Percentiles rank a stretch among this genome's conserved stretches.
Conservation (phyloP, 176 grass and related monocot genomes). For the Zoysia japonica region DNA sequence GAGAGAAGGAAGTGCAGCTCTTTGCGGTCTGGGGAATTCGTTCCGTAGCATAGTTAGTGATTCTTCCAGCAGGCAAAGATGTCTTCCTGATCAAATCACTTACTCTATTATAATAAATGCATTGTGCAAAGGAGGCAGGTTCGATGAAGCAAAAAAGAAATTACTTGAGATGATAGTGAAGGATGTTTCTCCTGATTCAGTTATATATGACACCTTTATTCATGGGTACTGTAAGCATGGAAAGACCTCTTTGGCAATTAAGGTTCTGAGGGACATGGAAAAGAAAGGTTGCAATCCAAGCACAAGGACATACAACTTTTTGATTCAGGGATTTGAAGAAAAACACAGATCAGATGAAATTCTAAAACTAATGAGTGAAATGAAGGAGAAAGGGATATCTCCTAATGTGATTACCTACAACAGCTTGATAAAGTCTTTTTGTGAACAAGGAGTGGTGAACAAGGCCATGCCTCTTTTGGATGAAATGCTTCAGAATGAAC, state of each 20-base stretch:
- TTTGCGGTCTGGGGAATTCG: slow-evolving; percentile 77
- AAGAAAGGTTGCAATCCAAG: slow-evolving; percentile 82
- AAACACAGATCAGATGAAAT: slow-evolving; percentile 78
- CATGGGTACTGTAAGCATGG: slow-evolving; percentile 75
- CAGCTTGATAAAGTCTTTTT: slow-evolving; percentile 76
- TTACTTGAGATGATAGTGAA: slow-evolving; percentile 82
- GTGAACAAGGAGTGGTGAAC: slow-evolving; percentile 56
- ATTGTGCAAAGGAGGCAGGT: slow-evolving; percentile 68
- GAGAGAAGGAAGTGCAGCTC: slow-evolving; percentile 74
- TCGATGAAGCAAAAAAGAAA: slow-evolving; percentile 85
- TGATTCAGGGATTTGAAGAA: slow-evolving; percentile 77
- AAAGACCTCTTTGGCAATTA: slow-evolving; percentile 73
- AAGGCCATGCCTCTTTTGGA: slow-evolving; percentile 74
- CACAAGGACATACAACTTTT: slow-evolving; percentile 87
- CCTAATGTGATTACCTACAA: slow-evolving; percentile 80
- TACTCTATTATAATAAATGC: slow-evolving; percentile 78
- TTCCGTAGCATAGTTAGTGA: slow-evolving; percentile 61
- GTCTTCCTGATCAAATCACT: slow-evolving; percentile 73
- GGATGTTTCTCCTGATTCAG: slow-evolving; percentile 71
- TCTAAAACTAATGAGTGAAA: slow-evolving; percentile 74
- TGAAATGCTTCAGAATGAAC: slow-evolving; percentile 86
- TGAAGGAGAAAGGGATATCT: slow-evolving; percentile 70
- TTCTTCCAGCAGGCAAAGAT: slow-evolving; percentile 54
- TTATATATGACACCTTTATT: slow-evolving; percentile 88
- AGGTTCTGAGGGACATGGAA: slow-evolving; percentile 91